A percentile compares a stretch with the other conserved stretches of the same genome.
Conservation (phyloP, 495 filamentous ascomycete species). For the Penicillium robsamsonii region DNA sequence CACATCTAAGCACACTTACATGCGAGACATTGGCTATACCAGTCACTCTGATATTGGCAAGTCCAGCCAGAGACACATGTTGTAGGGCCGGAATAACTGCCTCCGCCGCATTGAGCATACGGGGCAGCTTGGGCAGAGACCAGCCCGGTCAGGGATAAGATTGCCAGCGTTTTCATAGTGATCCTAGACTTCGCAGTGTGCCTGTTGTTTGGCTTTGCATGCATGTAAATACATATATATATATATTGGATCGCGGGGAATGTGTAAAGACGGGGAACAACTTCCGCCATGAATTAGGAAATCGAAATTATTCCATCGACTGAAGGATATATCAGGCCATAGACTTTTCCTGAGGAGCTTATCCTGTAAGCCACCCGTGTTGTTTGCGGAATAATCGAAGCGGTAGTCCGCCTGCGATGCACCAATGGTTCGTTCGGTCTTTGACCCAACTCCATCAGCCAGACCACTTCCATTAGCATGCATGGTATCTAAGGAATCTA, state of each 20-base stretch:
- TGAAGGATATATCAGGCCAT: background rate
- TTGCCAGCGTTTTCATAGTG: conserved; percentile 10
- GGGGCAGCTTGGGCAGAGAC: conserved; percentile 27
- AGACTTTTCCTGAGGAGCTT: background rate
- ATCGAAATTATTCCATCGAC: background rate
- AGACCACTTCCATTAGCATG: background rate
- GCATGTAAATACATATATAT: background rate
- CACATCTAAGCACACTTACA: conserved; percentile 10
- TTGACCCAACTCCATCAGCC: background rate
- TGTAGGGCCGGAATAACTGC: conserved; percentile 26
- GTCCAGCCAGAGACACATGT: conserved; percentile 31
- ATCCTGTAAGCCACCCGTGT: conserved; percentile 10
- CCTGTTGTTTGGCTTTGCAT: background rate
- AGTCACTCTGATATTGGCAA: conserved; percentile 36
- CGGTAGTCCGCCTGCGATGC: background rate
- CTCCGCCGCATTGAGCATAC: conserved; percentile 40
- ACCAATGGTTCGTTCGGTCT: background rate
- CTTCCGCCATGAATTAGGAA: conserved; percentile 15
- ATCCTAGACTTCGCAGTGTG: background rate
- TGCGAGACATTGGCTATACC: conserved; percentile 39
- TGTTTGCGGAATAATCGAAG: conserved; percentile 18
- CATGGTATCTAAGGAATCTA: background rate
- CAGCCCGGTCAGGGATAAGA: conserved; percentile 22
- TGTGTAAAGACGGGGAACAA: background rate
- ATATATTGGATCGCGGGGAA: background rate